Conservation (phyloP, 768 basidiomycete genomes). For the Tubosaeta sp. region DNA sequence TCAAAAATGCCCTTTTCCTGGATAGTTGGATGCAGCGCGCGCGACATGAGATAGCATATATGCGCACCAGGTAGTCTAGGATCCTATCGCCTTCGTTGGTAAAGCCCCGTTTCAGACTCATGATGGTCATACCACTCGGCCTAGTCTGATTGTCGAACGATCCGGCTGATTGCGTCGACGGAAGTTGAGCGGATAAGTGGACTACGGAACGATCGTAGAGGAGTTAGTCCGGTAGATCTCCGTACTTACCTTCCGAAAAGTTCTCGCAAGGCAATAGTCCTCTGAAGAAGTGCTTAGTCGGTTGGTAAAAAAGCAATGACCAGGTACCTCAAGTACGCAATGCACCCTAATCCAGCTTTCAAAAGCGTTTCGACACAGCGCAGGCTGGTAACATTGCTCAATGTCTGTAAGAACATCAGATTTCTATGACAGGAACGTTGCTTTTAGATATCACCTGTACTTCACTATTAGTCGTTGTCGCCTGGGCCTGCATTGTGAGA, state of each 20-base stretch:
- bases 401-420: slow-evolving; percentile 33
- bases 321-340: slow-evolving; percentile 65
- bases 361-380: slow-evolving; percentile 69
- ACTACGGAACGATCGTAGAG: slow-evolving; percentile 9
- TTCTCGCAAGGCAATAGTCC: slow-evolving; percentile 78
- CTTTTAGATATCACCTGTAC: slow-evolving; percentile 17
- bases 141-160: slow-evolving; percentile 36
- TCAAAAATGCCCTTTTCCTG: slow-evolving; percentile 88
- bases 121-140: slow-evolving; percentile 67
- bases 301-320: not conserved
- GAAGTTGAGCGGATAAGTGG: slow-evolving; percentile 29
- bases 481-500: slow-evolving; percentile 25
- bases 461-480: slow-evolving; percentile 14
- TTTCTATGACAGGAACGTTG: not conserved
- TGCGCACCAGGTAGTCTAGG: slow-evolving; percentile 70
- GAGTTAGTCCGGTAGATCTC: not conserved
- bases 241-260: slow-evolving; percentile 56
- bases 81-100: slow-evolving; percentile 81
- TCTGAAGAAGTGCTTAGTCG: slow-evolving; percentile 34
- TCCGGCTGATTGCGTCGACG: slow-evolving; percentile 29
- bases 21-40: slow-evolving; percentile 3
- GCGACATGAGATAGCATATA: slow-evolving; percentile 13
- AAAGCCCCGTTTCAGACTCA: slow-evolving; percentile 68
- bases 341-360: slow-evolving; percentile 68
- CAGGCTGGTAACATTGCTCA: slow-evolving; percentile 58